Evolutionary conservation across 805 yeast genomes (phyloP).

Genomic region (Zygosaccharomyces kombuchaensis): DNA sequence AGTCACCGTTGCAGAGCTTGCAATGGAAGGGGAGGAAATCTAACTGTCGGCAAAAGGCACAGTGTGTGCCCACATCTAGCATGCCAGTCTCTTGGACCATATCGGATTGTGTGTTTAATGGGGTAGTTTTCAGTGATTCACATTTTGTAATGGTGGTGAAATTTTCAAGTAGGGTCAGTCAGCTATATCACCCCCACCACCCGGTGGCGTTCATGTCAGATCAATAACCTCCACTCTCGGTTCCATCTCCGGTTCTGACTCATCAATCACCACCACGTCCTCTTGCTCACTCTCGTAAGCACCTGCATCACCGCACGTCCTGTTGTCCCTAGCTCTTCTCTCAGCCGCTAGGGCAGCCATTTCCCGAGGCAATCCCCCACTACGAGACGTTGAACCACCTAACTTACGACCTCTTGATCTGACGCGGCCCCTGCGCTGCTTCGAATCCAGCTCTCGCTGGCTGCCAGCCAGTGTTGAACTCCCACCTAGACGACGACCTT

Average conservation of each 20-base stretch:
- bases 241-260: slow-evolving; percentile 1
- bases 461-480: background rate
- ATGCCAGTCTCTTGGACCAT: slow-evolving; percentile 28
- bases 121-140: background rate
- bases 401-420: slow-evolving; percentile 11
- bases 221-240: slow-evolving; percentile 3
- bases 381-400: slow-evolving; percentile 6
- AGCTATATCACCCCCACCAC: background rate
- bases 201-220: slow-evolving; percentile 2
- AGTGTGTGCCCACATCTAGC: slow-evolving; percentile 37
- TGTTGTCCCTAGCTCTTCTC: slow-evolving; percentile 24
- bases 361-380: slow-evolving; percentile 23
- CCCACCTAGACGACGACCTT: slow-evolving; percentile 29
- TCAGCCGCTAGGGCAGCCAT: slow-evolving; percentile 35
- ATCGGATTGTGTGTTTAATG: background rate
- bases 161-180: background rate
- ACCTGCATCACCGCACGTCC: slow-evolving; percentile 20
- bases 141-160: background rate
- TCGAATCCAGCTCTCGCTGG: slow-evolving; percentile 2
- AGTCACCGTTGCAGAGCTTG: slow-evolving; percentile 26
- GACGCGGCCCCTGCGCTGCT: slow-evolving; percentile 6
- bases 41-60: slow-evolving; percentile 30
- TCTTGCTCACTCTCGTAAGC: slow-evolving; percentile 1
- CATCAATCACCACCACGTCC: slow-evolving; percentile 4
- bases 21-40: slow-evolving; percentile 36